phyloP scores from a whole-genome alignment of 495 filamentous ascomycete genomes.

The Penicillium chermesinum region DNA sequence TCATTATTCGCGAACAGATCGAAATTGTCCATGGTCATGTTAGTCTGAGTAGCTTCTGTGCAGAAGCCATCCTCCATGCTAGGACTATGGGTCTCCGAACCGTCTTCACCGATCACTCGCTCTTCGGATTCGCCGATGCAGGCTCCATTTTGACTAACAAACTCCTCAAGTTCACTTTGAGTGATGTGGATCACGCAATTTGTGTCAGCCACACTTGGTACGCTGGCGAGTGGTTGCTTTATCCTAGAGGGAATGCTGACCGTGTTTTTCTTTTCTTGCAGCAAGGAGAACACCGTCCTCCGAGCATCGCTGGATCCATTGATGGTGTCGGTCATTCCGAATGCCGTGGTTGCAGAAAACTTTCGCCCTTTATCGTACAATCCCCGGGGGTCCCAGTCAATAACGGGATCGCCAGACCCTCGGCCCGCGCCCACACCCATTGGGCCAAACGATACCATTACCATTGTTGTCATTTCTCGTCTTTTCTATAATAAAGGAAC shows the following conservation, averaged over 20 bases:
- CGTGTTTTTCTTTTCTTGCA: no score
- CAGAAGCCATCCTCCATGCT: constrained; percentile 91
- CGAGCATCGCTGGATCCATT: constrained; percentile 89
- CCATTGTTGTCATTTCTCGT: constrained; percentile 93
- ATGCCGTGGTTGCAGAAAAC: constrained; percentile 94
- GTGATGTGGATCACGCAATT: constrained; percentile 96
- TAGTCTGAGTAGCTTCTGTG: constrained; percentile 84
- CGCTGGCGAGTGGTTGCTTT: constrained; percentile 7
- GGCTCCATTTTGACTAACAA: constrained; percentile 96
- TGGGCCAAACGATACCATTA: constrained; percentile 80
- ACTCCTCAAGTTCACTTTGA: constrained; percentile 88
- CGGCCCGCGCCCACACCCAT: constrained; percentile 50
- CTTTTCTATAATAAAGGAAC: constrained; percentile 99
- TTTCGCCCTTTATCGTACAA: constrained; percentile 64
- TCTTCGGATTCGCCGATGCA: constrained; percentile 96
- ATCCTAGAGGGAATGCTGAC: neutral
- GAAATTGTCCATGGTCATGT: constrained; percentile 97
- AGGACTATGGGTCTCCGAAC: constrained; percentile 94
- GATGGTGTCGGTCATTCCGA: constrained; percentile 97
- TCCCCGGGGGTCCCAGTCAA: constrained; percentile 24
- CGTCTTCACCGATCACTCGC: constrained; percentile 95
- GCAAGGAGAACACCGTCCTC: constrained; percentile 97
- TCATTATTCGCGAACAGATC: constrained; percentile 86
- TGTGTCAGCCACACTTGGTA: constrained; percentile 98
- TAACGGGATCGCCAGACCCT: constrained; percentile 33